Evolutionary conservation across 129 eudicot genomes (phyloP), one percentile per base, ranked within the genome.

Genomic region (Centella asiatica): DNA sequence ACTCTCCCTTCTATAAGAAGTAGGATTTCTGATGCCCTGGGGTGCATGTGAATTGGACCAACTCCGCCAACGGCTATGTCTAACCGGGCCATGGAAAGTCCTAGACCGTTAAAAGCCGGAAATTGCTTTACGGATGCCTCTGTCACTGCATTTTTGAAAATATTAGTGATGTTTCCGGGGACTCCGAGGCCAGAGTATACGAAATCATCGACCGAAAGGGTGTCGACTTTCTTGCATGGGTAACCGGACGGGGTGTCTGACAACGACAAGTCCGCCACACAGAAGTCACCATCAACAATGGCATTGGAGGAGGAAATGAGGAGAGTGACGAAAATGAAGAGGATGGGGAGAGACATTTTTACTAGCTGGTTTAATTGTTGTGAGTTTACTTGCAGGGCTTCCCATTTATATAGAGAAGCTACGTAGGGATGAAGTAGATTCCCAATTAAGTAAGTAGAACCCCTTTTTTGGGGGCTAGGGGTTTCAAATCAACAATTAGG

Each of bases 31-130:
- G 94, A 85, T 25, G 69, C 94, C 0, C 83, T 89, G 1, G 96
- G 95, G 72, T 88, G 97, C 1, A 90, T 88, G 85, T 88, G 97
- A 69, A 88, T 67, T 15, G 97, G 97, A 53, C 85, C 59, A 6
- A 88, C 97, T 10, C 97, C 97, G 0, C 80, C 90, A 22, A 22
- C 37, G 12, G 87, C 95, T 2, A 88, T 63, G 79, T 88, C 97
- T 25, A 85, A 48, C 48, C 96, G 69, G 20, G 90, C 95, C 3
- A 71, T n/a, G n/a, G n/a, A n/a, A n/a, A n/a, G n/a, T n/a, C n/a
- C n/a, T n/a, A n/a, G n/a, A n/a, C n/a, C n/a, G n/a, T n/a, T n/a
- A n/a, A n/a, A n/a, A n/a, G n/a, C n/a, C n/a, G n/a, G n/a, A n/a
- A n/a, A n/a, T n/a, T 82, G 89, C 44, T 81, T 76, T 4, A 74